phyloP scores from a whole-genome alignment of 805 yeast genomes.

The Spathaspora boniae region DNA sequence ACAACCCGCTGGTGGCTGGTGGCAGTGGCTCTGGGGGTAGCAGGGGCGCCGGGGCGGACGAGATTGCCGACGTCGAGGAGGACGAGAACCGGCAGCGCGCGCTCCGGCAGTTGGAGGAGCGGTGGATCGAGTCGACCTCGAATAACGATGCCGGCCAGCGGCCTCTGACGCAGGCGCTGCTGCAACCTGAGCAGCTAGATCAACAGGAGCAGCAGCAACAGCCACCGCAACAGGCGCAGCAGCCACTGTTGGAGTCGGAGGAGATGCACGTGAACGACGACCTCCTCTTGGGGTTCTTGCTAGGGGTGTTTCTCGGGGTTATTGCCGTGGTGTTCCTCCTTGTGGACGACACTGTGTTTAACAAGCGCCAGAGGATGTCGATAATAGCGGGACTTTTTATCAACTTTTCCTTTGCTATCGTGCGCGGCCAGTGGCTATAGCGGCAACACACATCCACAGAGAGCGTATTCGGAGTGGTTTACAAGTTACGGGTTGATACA shows the following conservation, averaged over 20 bases:
- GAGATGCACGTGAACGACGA: constrained; percentile 51
- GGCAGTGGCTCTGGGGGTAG: constrained; percentile 8
- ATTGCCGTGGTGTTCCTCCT: constrained; percentile 57
- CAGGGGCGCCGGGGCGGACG: constrained; percentile 5
- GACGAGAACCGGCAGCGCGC: constrained; percentile 38
- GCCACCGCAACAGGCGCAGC: constrained; percentile 14
- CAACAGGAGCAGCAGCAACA: neutral
- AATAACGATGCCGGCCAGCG: constrained; percentile 42
- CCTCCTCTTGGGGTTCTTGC: constrained; percentile 61
- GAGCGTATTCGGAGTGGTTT: neutral
- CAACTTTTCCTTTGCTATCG: constrained; percentile 64
- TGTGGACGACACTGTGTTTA: constrained; percentile 58
- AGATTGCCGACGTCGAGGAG: constrained; percentile 37
- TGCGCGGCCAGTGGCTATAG: constrained; percentile 45
- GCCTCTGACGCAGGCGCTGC: constrained; percentile 5
- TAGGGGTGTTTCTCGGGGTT: constrained; percentile 77
- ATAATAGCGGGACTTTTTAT: constrained; percentile 67
- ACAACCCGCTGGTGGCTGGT: too few species aligned
- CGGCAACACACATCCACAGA: constrained; percentile 1
- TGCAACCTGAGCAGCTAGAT: neutral
- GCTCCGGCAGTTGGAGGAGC: constrained; percentile 69
- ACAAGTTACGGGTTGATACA: neutral
- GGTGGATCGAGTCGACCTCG: constrained; percentile 83
- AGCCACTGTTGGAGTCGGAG: constrained; percentile 26
- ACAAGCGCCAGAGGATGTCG: constrained; percentile 62